Conservation (phyloP, 805 yeast genomes). For the Starmerella potacharoeniae region DNA sequence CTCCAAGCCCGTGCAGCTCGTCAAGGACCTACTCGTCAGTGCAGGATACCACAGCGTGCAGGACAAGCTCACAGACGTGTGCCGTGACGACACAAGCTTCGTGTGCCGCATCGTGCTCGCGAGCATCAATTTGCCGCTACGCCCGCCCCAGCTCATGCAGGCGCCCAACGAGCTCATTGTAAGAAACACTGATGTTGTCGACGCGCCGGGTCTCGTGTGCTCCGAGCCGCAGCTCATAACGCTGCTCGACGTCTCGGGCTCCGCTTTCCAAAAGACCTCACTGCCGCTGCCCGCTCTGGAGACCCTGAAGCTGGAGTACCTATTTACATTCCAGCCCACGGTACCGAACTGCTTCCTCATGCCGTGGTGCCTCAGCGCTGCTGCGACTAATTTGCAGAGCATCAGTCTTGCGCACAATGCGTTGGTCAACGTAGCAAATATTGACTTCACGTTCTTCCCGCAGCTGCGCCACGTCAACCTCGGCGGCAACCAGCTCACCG, state of each 20-base stretch:
- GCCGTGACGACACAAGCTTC: constrained; percentile 22
- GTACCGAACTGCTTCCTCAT: neutral
- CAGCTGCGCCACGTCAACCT: constrained; percentile 52
- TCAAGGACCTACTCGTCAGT: constrained; percentile 12
- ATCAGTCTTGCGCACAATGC: constrained; percentile 72
- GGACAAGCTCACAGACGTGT: constrained; percentile 13
- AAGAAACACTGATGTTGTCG: constrained; percentile 13
- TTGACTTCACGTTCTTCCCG: constrained; percentile 40
- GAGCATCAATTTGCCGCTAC: constrained; percentile 12
- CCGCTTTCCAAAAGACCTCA: constrained; percentile 13
- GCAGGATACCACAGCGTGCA: constrained; percentile 18
- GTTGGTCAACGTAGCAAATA: constrained; percentile 36
- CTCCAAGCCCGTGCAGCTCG: constrained; percentile 11
- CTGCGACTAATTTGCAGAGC: constrained; percentile 41
- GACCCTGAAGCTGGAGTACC: neutral
- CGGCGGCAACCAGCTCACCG: constrained; percentile 58
- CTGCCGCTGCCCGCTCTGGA: constrained; percentile 6
- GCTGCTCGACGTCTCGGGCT: constrained; percentile 13
- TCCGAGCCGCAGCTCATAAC: constrained; percentile 4
- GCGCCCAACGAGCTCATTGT: constrained; percentile 11
- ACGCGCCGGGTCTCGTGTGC: constrained; percentile 15
- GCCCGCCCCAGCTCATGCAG: constrained; percentile 17
- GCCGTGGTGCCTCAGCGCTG: neutral
- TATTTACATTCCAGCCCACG: constrained; percentile 3
- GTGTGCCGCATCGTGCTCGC: constrained; percentile 21